phyloP scores from a whole-genome alignment of 495 filamentous ascomycete species.

The Paragyromitra xinjiangensis region DNA sequence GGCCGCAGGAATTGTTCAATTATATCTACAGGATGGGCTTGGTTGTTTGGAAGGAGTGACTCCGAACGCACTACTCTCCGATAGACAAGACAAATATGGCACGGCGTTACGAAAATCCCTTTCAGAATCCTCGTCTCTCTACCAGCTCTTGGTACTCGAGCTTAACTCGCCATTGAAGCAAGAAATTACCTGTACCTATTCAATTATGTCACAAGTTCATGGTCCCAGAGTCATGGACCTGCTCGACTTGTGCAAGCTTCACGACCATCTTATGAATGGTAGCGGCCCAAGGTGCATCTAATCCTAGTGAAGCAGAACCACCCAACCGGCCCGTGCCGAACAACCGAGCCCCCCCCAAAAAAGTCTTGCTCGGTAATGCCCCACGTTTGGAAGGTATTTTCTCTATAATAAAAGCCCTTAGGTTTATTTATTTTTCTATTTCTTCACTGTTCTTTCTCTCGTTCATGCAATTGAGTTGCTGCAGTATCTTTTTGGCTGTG shows the following conservation, averaged over 20 bases:
- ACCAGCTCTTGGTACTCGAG: slow-evolving; percentile 9
- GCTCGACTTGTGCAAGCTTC: slow-evolving; percentile 32
- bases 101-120: slow-evolving; percentile 11
- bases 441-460: neutral
- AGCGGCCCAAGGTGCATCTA: slow-evolving; percentile 9
- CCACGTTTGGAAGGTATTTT: slow-evolving; percentile 25
- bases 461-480: slow-evolving; percentile 10
- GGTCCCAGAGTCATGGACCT: slow-evolving; percentile 23
- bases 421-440: neutral
- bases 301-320: neutral
- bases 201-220: slow-evolving; percentile 16
- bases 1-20: neutral
- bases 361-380: slow-evolving; percentile 18
- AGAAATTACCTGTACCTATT: neutral
- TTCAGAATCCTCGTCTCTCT: neutral
- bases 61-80: neutral
- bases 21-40: neutral
- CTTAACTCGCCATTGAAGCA: neutral
- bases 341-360: slow-evolving; percentile 37
- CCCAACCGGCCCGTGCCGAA: slow-evolving; percentile 40
- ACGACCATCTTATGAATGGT: neutral
- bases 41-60: neutral
- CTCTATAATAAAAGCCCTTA: slow-evolving; percentile 3
- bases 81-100: slow-evolving; percentile 13
- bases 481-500: neutral